These are phyloP conservation scores for Furcasterigmium furcatum DNA, from an alignment of 2,329 filamentous ascomycete genomes.

Conservation along the genomic window DNA sequence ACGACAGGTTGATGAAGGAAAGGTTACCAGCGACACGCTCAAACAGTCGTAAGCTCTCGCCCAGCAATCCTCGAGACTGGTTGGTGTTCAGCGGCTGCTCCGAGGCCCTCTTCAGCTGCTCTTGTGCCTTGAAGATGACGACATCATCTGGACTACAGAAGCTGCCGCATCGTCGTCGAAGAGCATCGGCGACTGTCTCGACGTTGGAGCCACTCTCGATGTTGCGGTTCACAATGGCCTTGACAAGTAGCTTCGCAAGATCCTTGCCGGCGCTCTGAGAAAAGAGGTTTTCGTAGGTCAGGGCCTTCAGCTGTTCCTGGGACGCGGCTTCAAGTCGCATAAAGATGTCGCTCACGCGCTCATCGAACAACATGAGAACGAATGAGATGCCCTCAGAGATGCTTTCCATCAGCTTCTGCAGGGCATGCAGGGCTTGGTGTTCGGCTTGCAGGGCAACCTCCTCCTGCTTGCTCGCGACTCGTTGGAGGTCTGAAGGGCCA, in stretches of 20 bases:
- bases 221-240: constrained; percentile 96
- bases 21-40: constrained; percentile 83
- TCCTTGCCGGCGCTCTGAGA: constrained; percentile 76
- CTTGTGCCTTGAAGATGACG: constrained; percentile 96
- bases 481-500: constrained; percentile 81
- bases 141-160: constrained; percentile 98
- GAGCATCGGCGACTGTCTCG: constrained; percentile 93
- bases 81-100: constrained; percentile 76
- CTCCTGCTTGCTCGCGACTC: constrained; percentile 78
- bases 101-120: constrained; percentile 83
- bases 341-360: constrained; percentile 86
- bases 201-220: constrained; percentile 97
- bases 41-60: constrained; percentile 86
- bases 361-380: constrained; percentile 90
- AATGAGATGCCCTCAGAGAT: constrained; percentile 98
- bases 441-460: constrained; percentile 91
- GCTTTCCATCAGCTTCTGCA: constrained; percentile 81
- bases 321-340: constrained; percentile 68
- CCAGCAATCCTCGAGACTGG: constrained; percentile 72
- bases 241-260: constrained; percentile 89
- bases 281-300: constrained; percentile 89
- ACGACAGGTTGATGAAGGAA: constrained; percentile 74
- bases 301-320: constrained; percentile 65
- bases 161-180: constrained; percentile 87
- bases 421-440: constrained; percentile 84